A percentile compares a stretch with the other conserved stretches of the same genome.
phyloP scores from a whole-genome alignment of 1,284 basidiomycete genomes.

The Chalciporus sp. region DNA sequence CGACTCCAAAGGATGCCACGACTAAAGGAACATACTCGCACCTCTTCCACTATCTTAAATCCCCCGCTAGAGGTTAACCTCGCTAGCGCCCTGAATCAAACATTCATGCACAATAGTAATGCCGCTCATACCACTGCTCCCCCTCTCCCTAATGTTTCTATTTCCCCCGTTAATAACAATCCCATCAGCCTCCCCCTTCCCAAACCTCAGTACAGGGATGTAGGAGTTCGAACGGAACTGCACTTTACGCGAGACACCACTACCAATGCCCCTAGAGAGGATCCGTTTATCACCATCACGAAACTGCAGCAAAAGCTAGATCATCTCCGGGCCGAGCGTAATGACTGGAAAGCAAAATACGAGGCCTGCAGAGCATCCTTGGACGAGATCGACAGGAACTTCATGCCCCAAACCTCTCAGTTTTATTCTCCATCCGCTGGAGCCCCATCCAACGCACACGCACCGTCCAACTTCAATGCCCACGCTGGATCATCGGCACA shows the following conservation, averaged over 20 bases:
- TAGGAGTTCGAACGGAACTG: constrained; percentile 28
- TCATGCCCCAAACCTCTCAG: neutral
- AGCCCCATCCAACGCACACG: constrained; percentile 1
- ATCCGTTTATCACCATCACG: constrained; percentile 16
- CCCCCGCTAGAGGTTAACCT: constrained; percentile 14
- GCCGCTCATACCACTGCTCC: constrained; percentile 7
- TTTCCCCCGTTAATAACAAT: constrained; percentile 1
- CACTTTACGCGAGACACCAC: constrained; percentile 21
- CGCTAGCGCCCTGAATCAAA: constrained; percentile 30
- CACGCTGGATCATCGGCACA: constrained; percentile 25
- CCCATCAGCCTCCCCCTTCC: neutral
- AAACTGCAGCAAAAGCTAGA: constrained; percentile 24
- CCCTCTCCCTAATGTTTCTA: constrained; percentile 1
- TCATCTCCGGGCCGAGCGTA: constrained; percentile 10
- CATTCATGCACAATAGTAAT: constrained; percentile 26
- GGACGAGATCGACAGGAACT: constrained; percentile 17
- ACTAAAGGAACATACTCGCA: constrained; percentile 1
- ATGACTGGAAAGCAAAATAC: constrained; percentile 13
- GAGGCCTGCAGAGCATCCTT: constrained; percentile 13
- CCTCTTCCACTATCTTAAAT: neutral
- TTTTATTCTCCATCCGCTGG: neutral
- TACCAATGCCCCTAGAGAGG: constrained; percentile 1
- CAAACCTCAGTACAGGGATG: constrained; percentile 21
- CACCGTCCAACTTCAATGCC: constrained; percentile 6
- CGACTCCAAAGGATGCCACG: constrained; percentile 26